phyloP scores from a whole-genome alignment of 2,329 filamentous ascomycete species.

The Bretziella fagacearum region DNA sequence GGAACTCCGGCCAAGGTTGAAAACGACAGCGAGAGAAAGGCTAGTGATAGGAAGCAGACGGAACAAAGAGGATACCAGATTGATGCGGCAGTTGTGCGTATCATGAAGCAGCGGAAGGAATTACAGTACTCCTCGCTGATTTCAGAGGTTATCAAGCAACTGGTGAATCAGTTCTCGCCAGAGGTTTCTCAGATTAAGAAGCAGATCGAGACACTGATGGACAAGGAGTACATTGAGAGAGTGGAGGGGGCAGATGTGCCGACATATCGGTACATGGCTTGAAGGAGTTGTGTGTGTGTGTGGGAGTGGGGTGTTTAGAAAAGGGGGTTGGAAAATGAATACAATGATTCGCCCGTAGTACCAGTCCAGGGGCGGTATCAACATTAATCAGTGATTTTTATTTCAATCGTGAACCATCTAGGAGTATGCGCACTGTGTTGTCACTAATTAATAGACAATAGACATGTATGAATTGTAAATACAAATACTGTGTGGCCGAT shows the following conservation, averaged over 20 bases:
- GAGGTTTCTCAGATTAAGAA: slow-evolving; percentile 65
- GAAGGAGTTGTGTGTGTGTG: no score
- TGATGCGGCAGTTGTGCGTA: slow-evolving; percentile 61
- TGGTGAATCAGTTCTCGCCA: slow-evolving; percentile 54
- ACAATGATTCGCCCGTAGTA: no score
- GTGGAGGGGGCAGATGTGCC: slow-evolving; percentile 49
- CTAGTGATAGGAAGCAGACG: slow-evolving; percentile 60
- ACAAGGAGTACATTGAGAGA: slow-evolving; percentile 61
- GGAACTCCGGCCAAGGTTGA: slow-evolving; percentile 67
- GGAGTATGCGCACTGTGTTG: no score
- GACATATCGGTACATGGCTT: slow-evolving; percentile 57
- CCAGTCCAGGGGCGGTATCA: no score
- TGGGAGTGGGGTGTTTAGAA: no score
- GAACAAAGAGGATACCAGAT: slow-evolving; percentile 53
- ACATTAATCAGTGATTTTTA: no score
- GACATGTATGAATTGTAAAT: no score
- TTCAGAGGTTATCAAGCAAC: slow-evolving; percentile 53
- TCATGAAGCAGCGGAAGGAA: slow-evolving; percentile 71
- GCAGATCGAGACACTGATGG: slow-evolving; percentile 61
- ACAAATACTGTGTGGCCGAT: no score
- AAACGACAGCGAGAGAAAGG: slow-evolving; percentile 47
- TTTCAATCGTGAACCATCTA: no score
- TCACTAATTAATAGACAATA: no score
- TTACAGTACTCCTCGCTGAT: slow-evolving; percentile 52
- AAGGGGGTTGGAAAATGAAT: no score